Base-by-base conservation (phyloP, 331 rosid species). In the Arachis monticola region DNA sequence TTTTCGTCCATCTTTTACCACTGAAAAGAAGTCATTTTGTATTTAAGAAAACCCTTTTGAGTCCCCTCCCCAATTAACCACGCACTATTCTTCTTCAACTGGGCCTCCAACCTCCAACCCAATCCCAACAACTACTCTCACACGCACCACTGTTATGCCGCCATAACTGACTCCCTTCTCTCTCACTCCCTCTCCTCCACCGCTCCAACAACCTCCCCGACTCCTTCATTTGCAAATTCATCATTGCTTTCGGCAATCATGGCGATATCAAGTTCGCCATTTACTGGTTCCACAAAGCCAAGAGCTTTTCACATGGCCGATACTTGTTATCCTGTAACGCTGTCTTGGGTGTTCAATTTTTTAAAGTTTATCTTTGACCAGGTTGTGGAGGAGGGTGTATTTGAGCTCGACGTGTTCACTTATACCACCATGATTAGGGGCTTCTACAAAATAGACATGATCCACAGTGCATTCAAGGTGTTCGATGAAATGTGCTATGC, bases 401-500 rank as follows among this genome's bases (percentile, higher is more conserved):
- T 83, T 55, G 31, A 67, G 7, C 86, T 87, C 0, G 73, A 85
- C 75, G 85, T 22, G 27, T 22, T 22, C 27, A 22, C 27, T 22
- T 22, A 22, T 22, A 22, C 27, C 1, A 22, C 27, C 3, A 81
- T 85, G 80, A 85, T 88, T 2, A 67, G 85, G 10, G 92, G 92
- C 1, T 81, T 76, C 8, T 83, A 84, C 48, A 85, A 85, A 77
- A 70, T 57, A 67, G 88, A 88, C 35, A 48, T 79, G 83, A 44
- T 77, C 11, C 77, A 80, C 46, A 45, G 63, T 79, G 92, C 88
- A 0, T 2, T 31, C 8, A 85, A 83, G 82, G 77, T 83, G 88
- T 85, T 88, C 71, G 85, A 85, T 27, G 85, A 85, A 83, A 88
- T 88, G 92, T 10, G 8, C 45, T 85, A 85, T 38, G 81, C 71